Evolutionary conservation across 352 stramenopile species (phyloP).

Genomic region (Paralagenidium karlingii): DNA sequence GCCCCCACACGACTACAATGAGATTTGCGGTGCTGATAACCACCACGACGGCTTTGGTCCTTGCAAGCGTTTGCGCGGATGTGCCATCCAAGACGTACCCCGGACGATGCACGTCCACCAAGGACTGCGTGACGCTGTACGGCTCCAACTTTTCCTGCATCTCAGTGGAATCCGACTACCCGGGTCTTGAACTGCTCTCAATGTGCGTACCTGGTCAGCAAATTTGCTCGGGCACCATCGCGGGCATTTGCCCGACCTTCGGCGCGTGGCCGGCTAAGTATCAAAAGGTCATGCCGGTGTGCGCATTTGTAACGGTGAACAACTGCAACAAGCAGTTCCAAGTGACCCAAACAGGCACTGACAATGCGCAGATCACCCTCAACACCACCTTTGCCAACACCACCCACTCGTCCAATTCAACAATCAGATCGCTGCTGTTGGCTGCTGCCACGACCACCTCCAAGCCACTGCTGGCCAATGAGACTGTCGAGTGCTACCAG

Average conservation of each 20-base stretch:
- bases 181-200: conserved; percentile 37
- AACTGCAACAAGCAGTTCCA: conserved; percentile 51
- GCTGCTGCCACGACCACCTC: conserved; percentile 8
- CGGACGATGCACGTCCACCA: conserved; percentile 26
- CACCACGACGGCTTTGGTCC: no score
- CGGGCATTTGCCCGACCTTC: conserved; percentile 58
- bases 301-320: conserved; percentile 37
- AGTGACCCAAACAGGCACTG: conserved; percentile 11
- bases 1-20: no score
- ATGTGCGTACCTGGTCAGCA: conserved; percentile 62
- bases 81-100: conserved; percentile 29
- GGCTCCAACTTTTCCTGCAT: conserved; percentile 51
- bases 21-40: no score
- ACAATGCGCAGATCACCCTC: not conserved
- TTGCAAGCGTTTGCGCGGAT: conserved; percentile 7
- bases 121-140: conserved; percentile 34
- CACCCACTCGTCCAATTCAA: conserved; percentile 7
- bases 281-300: conserved; percentile 53
- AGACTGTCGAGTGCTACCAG: conserved; percentile 53
- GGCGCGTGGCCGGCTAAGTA: conserved; percentile 57
- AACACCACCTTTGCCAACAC: conserved; percentile 3
- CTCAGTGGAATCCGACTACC: conserved; percentile 42
- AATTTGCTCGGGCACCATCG: conserved; percentile 38
- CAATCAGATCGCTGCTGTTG: conserved; percentile 8
- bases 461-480: conserved; percentile 1